phyloP scores from a whole-genome alignment of 805 yeast species.

The Wickerhamomyces subpelliculosus region DNA sequence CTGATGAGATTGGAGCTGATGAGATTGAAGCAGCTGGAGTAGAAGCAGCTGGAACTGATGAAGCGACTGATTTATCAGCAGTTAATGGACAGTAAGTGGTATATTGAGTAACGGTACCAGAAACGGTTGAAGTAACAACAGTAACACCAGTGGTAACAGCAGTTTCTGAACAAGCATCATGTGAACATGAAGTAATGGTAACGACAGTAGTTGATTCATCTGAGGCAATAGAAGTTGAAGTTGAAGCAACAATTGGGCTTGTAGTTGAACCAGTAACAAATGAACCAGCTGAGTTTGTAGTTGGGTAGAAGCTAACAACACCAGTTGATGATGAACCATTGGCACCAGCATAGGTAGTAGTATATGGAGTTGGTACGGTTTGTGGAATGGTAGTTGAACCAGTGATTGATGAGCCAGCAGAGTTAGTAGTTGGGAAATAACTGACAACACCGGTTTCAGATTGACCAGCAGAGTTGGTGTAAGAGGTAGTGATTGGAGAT shows the following conservation, averaged over 20 bases:
- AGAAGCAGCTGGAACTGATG: not conserved
- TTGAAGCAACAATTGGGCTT: not conserved
- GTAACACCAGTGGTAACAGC: slow-evolving; percentile 20
- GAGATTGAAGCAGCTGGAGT: not conserved
- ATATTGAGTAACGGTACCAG: slow-evolving; percentile 19
- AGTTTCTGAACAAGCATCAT: slow-evolving; percentile 27
- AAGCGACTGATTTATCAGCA: not conserved
- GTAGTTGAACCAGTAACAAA: slow-evolving; percentile 10
- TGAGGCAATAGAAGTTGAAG: not conserved
- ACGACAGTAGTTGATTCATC: slow-evolving; percentile 22
- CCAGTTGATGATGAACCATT: slow-evolving; percentile 18
- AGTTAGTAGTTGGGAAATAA: slow-evolving; percentile 2
- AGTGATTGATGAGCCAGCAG: slow-evolving; percentile 1
- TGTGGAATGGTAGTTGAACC: slow-evolving; percentile 4
- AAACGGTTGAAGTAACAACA: slow-evolving; percentile 2
- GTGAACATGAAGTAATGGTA: slow-evolving; percentile 30
- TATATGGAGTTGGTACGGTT: slow-evolving; percentile 11
- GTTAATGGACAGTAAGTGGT: slow-evolving; percentile 29
- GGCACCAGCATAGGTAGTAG: slow-evolving; percentile 12
- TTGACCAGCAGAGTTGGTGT: slow-evolving; percentile 1
- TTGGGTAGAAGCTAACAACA: slow-evolving; percentile 6
- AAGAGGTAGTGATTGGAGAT: slow-evolving; percentile 4
- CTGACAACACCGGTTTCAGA: slow-evolving; percentile 3
- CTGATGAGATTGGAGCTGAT: not conserved
- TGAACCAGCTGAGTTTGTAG: slow-evolving; percentile 1